Percentiles rank a stretch among this genome's conserved stretches.
These are phyloP conservation scores for Trametes hirsuta DNA, from an alignment of 1,284 basidiomycete genomes.

Conservation along the genomic window DNA sequence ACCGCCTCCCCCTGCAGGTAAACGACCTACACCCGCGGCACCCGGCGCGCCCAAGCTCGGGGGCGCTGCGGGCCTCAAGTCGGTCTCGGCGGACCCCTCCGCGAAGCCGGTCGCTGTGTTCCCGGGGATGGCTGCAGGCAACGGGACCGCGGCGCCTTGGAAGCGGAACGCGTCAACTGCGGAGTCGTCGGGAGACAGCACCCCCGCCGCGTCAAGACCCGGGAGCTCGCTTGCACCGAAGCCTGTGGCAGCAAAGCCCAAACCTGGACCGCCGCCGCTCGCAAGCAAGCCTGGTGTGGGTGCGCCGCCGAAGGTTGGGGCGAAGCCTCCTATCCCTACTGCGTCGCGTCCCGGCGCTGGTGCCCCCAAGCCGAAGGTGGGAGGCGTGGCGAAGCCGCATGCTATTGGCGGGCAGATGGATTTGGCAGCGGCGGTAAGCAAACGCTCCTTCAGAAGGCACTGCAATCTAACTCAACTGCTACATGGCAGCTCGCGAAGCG, in stretches of 20 bases:
- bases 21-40: constrained; percentile 40
- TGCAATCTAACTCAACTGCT: constrained; percentile 12
- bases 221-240: constrained; percentile 51
- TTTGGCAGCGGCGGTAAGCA: constrained; percentile 76
- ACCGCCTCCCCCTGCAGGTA: constrained; percentile 57
- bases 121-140: constrained; percentile 66
- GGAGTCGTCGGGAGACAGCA: constrained; percentile 43
- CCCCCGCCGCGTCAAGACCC: constrained; percentile 59
- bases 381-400: constrained; percentile 40
- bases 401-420: constrained; percentile 72
- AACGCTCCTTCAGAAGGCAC: neutral
- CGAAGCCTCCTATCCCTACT: constrained; percentile 63
- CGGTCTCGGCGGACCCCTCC: constrained; percentile 54
- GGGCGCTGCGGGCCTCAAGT: constrained; percentile 39
- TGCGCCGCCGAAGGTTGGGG: constrained; percentile 40
- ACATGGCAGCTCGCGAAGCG: constrained; percentile 66
- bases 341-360: constrained; percentile 50
- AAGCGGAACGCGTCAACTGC: constrained; percentile 55
- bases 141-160: constrained; percentile 75
- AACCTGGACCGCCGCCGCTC: constrained; percentile 40
- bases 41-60: constrained; percentile 39
- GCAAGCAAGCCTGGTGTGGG: constrained; percentile 39
- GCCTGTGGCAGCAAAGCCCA: constrained; percentile 60
- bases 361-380: constrained; percentile 30
- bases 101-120: constrained; percentile 77